A percentile compares a stretch with the other conserved stretches of the same genome.
Evolutionary conservation across 495 filamentous ascomycete species (phyloP).

Genomic region (Endocarpon pusillum): DNA sequence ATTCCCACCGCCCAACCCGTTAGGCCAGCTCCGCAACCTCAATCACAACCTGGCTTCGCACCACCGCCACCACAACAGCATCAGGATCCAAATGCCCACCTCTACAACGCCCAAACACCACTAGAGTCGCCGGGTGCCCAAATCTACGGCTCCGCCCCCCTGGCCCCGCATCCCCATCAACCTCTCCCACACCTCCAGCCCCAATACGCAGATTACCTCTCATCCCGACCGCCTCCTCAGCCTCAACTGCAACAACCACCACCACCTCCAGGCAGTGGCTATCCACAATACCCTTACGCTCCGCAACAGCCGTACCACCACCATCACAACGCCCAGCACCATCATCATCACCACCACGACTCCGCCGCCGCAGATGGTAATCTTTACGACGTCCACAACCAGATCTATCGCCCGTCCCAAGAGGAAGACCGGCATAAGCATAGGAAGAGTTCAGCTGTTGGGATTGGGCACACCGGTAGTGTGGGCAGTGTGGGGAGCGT

Average conservation of each 20-base stretch:
- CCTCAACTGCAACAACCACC: constrained; percentile 10
- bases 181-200: constrained; percentile 16
- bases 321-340: constrained; percentile 11
- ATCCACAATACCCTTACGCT: constrained; percentile 39
- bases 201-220: constrained; percentile 16
- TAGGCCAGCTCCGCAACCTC: constrained; percentile 8
- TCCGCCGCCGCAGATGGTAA: constrained; percentile 11
- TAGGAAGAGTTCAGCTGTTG: no score
- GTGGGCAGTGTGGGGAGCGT: no score
- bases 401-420: constrained; percentile 63
- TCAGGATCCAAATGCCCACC: constrained; percentile 1
- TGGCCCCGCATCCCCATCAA: constrained; percentile 7
- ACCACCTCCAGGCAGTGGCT: constrained; percentile 25
- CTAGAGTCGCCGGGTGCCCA: constrained; percentile 10
- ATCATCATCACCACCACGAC: constrained; percentile 8
- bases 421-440: constrained; percentile 33
- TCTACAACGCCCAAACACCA: constrained; percentile 2
- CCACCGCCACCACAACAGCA: constrained; percentile 3
- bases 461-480: constrained; percentile 7
- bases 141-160: constrained; percentile 9
- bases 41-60: constrained; percentile 7
- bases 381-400: constrained; percentile 56
- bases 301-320: constrained; percentile 20
- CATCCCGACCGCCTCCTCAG: constrained; percentile 8
- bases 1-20: no score